Evolutionary conservation across 352 stramenopile species (phyloP), one percentile per base, ranked within the genome.

Genomic region (Phytophthora vignae): DNA sequence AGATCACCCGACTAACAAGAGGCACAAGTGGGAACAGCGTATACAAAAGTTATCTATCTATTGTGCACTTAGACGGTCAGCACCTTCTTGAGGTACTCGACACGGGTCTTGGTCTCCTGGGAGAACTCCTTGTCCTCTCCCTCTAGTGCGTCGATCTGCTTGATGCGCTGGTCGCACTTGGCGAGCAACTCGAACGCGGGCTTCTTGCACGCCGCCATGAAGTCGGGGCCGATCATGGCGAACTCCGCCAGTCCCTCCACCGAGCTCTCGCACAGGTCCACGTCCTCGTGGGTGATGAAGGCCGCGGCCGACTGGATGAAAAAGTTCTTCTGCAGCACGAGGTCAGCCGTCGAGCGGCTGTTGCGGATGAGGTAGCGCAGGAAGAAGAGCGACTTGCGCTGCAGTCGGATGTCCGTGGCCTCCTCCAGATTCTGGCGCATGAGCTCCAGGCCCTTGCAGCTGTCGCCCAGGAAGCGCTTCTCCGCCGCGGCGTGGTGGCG

Each of bases 381-480:
- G 55, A 96, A 90, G 68, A 96, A 96, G 11, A 96, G 75, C 64
- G 90, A 77, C 71, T 94, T 95, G 67, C 90, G 88, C 71, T 94
- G 84, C 55, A 96, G 73, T 4, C 87, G 84, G 46, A 95, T 66
- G 69, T 95, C 90, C 42, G 65, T 71, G 11, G 75, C 75, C 0
- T 59, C n/a, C 56, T 79, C 36, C 42, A 96, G 36, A 38, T 89
- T 92, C n/a, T 55, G 29, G 56, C 85, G 70, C 22, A 96, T 71
- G 33, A 95, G 73, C 9, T 72, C 49, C 2, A 95, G 73, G 0
- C 88, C 90, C 7, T 92, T 64, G 71, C 83, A 94, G 10, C 52
- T 76, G 7, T 81, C 74, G 17, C 77, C 79, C 2, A 96, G 61
- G 31, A 94, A 94, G 7, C 79, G 74, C 69, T 73, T 64, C 62